phyloP scores from a whole-genome alignment of 202 grass and related monocot species.

The Brachypodium distachyon region DNA sequence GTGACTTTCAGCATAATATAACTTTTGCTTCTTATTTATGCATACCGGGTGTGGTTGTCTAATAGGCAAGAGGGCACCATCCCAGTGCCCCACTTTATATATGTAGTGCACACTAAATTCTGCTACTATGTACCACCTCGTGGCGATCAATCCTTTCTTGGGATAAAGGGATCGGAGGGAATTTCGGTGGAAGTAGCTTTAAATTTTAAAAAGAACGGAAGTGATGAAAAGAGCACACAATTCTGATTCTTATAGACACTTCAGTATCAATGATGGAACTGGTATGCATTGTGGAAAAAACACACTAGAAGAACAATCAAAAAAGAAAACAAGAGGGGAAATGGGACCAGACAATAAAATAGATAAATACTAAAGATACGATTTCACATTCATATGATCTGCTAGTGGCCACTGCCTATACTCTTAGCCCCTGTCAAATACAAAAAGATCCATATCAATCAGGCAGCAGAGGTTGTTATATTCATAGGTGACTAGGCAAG shows the following conservation, averaged over 20 bases:
- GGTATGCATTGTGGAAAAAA: neutral
- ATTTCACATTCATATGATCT: neutral
- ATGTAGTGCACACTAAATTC: neutral
- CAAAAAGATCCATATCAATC: slow-evolving; percentile 2
- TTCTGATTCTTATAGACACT: slow-evolving; percentile 5
- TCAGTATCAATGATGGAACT: neutral
- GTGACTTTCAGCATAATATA: neutral
- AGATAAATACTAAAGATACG: neutral
- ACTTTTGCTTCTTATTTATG: neutral
- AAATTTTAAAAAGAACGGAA: slow-evolving; percentile 30
- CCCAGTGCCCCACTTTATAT: neutral
- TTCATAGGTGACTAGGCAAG: neutral
- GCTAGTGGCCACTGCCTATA: neutral
- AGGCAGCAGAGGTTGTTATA: neutral
- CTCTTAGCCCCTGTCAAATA: neutral
- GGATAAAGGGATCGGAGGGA: neutral
- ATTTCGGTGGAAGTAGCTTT: slow-evolving; percentile 19
- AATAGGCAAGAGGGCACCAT: neutral
- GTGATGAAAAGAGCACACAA: neutral
- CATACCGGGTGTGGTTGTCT: neutral
- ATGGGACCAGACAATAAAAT: neutral
- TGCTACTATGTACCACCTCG: neutral
- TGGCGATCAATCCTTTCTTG: neutral
- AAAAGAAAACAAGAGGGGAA: neutral
- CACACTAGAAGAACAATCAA: neutral